A percentile compares a stretch with the other conserved stretches of the same genome.
Conservation (phyloP, 1,284 basidiomycete genomes). For the Trichosporon sp. region DNA sequence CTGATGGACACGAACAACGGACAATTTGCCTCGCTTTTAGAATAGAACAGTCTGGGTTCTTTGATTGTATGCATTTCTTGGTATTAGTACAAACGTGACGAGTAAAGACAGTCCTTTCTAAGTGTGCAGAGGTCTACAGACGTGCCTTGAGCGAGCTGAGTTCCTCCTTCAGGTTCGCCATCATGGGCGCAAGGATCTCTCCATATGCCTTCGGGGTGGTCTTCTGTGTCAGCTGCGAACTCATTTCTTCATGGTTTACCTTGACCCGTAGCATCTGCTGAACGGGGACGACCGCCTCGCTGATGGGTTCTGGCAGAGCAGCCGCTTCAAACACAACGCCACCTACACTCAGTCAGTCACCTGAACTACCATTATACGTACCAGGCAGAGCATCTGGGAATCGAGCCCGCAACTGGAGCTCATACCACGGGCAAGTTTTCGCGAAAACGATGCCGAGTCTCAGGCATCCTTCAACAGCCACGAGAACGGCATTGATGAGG, state of each 20-base stretch:
- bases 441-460: background rate
- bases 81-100: background rate
- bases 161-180: background rate
- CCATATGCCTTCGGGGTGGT: background rate
- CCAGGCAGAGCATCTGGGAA: slow-evolving; percentile 9
- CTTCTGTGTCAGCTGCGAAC: background rate
- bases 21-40: background rate
- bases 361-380: background rate
- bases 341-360: background rate
- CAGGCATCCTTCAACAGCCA: background rate
- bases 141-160: background rate
- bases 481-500: slow-evolving; percentile 38
- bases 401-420: background rate
- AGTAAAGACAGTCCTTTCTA: background rate
- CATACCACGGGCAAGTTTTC: slow-evolving; percentile 10
- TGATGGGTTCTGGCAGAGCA: background rate
- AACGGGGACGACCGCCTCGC: background rate
- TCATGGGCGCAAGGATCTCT: slow-evolving; percentile 3
- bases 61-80: slow-evolving; percentile 13
- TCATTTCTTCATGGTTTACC: background rate
- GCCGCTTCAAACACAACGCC: background rate
- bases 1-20: background rate
- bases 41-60: background rate
- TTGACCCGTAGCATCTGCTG: background rate
- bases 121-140: background rate